Evolutionary conservation across 164 flowering plant species (phyloP).

Genomic region (Macadamia integrifolia): DNA sequence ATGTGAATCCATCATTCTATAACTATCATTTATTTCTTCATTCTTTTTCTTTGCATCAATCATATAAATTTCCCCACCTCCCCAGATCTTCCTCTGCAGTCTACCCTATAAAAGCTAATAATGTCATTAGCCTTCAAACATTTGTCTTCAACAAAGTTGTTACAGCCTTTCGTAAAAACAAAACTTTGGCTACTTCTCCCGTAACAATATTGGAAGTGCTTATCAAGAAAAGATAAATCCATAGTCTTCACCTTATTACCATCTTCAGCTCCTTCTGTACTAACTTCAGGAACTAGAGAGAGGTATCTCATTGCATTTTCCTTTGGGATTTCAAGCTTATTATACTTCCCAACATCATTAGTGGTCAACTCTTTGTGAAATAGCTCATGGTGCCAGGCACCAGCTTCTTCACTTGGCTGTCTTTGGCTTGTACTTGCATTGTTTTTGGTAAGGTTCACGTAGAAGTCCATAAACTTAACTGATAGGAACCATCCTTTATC

Average conservation of each 20-base stretch:
- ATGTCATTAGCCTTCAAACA: constrained; percentile 43
- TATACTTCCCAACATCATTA: constrained; percentile 86
- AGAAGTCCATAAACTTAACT: constrained; percentile 27
- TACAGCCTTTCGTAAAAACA: constrained; percentile 82
- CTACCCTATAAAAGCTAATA: constrained; percentile 36
- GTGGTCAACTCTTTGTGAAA: constrained; percentile 88
- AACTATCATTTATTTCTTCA: not conserved
- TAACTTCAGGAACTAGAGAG: constrained; percentile 23
- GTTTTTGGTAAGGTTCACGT: constrained; percentile 11
- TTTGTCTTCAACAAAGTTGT: constrained; percentile 58
- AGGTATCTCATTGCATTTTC: constrained; percentile 58
- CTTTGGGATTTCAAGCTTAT: constrained; percentile 79
- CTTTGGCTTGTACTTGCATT: constrained; percentile 3
- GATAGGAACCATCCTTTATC: constrained; percentile 60
- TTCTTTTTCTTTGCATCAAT: constrained; percentile 17
- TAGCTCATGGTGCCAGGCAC: constrained; percentile 26
- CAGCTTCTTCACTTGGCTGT: not conserved
- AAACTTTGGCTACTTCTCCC: constrained; percentile 87
- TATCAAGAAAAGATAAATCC: constrained; percentile 43
- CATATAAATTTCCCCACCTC: constrained; percentile 16
- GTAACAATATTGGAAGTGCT: constrained; percentile 61
- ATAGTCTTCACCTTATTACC: constrained; percentile 20
- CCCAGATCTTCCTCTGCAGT: constrained; percentile 8
- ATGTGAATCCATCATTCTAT: no score
- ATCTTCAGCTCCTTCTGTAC: not conserved